phyloP scores from a whole-genome alignment of 768 basidiomycete species.

The Udeniomyces megalosporus region DNA sequence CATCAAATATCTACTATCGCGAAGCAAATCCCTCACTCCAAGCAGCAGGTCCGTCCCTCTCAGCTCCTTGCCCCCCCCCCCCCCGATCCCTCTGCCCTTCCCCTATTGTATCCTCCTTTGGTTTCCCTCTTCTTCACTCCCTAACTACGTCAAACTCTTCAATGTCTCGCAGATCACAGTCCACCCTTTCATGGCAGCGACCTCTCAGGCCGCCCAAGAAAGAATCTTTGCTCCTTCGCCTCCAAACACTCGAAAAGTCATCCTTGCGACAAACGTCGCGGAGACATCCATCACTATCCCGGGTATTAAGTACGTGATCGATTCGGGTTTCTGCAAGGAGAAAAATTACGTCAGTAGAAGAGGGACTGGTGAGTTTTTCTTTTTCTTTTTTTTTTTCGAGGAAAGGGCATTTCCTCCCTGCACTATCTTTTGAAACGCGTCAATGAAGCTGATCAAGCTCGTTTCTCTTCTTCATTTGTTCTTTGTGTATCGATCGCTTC shows the following conservation, averaged over 20 bases:
- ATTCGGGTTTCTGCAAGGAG: slow-evolving; percentile 91
- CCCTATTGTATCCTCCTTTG: too few relatives aligned
- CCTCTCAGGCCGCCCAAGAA: slow-evolving; percentile 58
- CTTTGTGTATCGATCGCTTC: too few relatives aligned
- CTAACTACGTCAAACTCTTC: too few relatives aligned
- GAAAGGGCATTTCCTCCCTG: too few relatives aligned
- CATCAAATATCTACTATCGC: slow-evolving; percentile 55
- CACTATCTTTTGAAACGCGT: too few relatives aligned
- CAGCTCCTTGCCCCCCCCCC: neutral
- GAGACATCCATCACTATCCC: slow-evolving; percentile 97
- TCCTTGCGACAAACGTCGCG: slow-evolving; percentile 92
- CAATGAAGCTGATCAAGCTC: neutral
- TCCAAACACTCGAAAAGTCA: slow-evolving; percentile 63
- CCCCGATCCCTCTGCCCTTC: neutral
- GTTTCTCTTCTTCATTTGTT: neutral
- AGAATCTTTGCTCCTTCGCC: slow-evolving; percentile 58
- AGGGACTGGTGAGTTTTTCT: slow-evolving; percentile 40
- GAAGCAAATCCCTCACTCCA: slow-evolving; percentile 42
- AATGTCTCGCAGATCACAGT: slow-evolving; percentile 42
- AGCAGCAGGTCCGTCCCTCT: neutral
- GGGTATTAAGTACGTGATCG: slow-evolving; percentile 85
- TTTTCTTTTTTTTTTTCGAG: neutral
- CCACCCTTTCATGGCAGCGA: slow-evolving; percentile 72
- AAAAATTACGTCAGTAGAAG: slow-evolving; percentile 62
- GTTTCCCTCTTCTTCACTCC: neutral